Evolutionary conservation across 179 eudicot species (phyloP), one percentile per base, ranked within the genome.

Genomic region (Pouteria campechiana): DNA sequence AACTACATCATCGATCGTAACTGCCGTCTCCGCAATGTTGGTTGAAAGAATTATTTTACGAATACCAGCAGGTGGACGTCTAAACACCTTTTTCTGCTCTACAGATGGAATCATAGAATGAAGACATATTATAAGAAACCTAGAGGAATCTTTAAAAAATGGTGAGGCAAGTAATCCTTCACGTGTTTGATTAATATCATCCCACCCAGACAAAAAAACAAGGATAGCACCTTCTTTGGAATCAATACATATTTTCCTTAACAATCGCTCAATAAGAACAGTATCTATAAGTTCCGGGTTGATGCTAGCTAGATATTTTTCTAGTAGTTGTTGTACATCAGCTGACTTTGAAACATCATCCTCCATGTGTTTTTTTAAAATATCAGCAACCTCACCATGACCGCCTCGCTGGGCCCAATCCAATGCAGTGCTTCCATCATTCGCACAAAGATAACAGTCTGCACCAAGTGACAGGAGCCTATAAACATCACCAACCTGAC

Each of bases 201-300:
- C 94, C 99, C 96, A 92, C 4, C 99, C 94, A 24, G 99, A 86
- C 63, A 92, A 83, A 37, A 92, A 92, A 53, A 92, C 68, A 52
- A 92, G 92, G 34, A 87, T 63, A 27, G 96, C 96, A 51, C 99
- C 99, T 46, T 78, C 76, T 28, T 41, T 40, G 6, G 94, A 77
- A 37, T 83, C 93, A 3, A 6, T 32, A 48, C 96, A 92, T 50
- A 92, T 76, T 68, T 72, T 83, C 65, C 64, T 73, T 46, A 92
- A 37, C 48, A 92, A 76, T 52, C 80, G 53, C 53, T 65, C 94
- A 21, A 92, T 76, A 17, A 92, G 81, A 31, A 60, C 72, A 34
- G 55, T 35, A 57, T 92, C 99, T 23, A 92, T 54, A 28, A 54
- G 44, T 23, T 87, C 94, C 30, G 89, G 78, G 65, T 92, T 66